Percentiles rank a stretch among this genome's conserved stretches.
Evolutionary conservation across 2,329 filamentous ascomycete species (phyloP).

Genomic region (Trichoderma aggressivum): DNA sequence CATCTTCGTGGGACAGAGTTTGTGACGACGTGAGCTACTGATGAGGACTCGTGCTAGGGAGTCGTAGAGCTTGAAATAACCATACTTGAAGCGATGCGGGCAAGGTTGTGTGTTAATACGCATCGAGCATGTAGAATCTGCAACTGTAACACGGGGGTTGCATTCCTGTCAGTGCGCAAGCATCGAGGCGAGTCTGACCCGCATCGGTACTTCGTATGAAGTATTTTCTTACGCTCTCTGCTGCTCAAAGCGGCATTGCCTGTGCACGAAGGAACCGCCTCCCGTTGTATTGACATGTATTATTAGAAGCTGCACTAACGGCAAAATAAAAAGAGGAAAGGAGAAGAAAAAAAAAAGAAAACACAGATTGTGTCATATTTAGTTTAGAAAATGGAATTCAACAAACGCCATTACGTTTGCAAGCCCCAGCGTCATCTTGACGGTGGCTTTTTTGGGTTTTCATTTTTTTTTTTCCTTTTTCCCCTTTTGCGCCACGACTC

Average conservation of each 20-base stretch:
- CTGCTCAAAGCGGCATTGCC: background rate
- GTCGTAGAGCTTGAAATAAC: background rate
- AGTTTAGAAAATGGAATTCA: background rate
- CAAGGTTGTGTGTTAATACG: background rate
- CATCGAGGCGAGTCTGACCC: background rate
- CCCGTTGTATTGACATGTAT: background rate
- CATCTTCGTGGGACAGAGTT: background rate
- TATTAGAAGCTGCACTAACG: background rate
- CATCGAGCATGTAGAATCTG: background rate
- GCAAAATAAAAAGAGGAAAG: background rate
- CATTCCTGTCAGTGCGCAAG: background rate
- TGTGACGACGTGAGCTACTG: background rate
- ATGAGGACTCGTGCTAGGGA: background rate
- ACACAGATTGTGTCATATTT: background rate
- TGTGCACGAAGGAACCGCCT: background rate
- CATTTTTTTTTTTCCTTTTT: background rate
- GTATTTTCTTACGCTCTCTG: background rate
- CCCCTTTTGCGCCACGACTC: slow-evolving; percentile 12
- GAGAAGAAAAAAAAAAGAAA: background rate
- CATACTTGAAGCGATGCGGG: background rate
- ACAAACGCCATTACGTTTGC: background rate
- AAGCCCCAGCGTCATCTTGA: slow-evolving; percentile 14
- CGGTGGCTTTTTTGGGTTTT: background rate
- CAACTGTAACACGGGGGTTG: background rate
- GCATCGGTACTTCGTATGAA: background rate